Conservation (phyloP, 768 basidiomycete species). For the Lentinula detonsa region DNA sequence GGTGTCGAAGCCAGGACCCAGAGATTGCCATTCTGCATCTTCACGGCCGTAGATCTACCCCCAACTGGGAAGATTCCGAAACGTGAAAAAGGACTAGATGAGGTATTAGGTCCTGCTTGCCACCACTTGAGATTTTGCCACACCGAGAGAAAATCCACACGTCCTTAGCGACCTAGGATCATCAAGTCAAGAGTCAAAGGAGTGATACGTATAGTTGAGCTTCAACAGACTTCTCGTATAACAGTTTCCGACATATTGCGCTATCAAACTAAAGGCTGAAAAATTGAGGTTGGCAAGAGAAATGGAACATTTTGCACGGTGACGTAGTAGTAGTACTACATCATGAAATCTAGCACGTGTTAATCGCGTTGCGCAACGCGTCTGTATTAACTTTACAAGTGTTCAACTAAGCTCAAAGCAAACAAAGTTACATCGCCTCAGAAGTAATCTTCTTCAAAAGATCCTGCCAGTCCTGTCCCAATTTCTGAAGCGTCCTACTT, state of each 20-base stretch:
- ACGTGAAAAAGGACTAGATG: conserved; percentile 56
- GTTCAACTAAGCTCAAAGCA: too few species aligned
- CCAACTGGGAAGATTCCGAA: conserved; percentile 69
- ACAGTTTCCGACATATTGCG: conserved; percentile 13
- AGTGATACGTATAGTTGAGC: background rate
- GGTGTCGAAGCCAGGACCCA: conserved; percentile 82
- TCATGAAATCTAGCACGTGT: background rate
- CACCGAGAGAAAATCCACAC: conserved; percentile 67
- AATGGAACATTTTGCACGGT: background rate
- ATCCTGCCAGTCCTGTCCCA: conserved; percentile 83
- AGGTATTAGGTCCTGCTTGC: background rate
- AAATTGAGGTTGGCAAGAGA: background rate
- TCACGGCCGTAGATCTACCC: conserved; percentile 78
- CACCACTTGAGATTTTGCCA: background rate
- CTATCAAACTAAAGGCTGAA: background rate
- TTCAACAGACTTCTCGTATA: conserved; percentile 34
- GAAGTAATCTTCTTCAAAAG: conserved; percentile 56
- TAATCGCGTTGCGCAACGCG: background rate
- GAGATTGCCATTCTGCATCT: conserved; percentile 58
- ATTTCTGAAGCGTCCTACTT: conserved; percentile 67
- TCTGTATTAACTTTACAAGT: background rate
- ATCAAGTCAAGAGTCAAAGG: background rate
- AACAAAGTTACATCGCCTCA: conserved; percentile 31
- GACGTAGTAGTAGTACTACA: background rate
- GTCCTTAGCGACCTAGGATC: conserved; percentile 37